Conservation (phyloP, 2,329 filamentous ascomycete species). For the Hypoxylon sp. region DNA sequence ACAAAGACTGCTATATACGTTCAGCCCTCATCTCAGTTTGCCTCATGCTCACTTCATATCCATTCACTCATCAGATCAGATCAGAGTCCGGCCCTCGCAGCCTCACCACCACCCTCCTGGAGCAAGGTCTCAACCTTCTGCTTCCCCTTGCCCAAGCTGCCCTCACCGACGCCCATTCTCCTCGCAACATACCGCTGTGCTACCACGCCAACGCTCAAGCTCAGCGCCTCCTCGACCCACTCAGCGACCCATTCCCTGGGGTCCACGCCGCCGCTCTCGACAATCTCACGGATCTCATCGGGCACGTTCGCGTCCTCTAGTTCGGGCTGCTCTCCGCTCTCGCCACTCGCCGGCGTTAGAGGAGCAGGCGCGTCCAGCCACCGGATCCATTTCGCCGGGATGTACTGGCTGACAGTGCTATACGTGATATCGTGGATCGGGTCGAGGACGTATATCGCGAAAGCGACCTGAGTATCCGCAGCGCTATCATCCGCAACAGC, state of each 20-base stretch:
- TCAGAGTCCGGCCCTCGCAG: constrained; percentile 70
- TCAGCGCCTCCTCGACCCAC: constrained; percentile 92
- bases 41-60: neutral
- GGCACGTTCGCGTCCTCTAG: constrained; percentile 67
- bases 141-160: constrained; percentile 73
- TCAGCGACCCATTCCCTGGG: constrained; percentile 97
- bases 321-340: constrained; percentile 29
- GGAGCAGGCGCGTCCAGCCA: constrained; percentile 88
- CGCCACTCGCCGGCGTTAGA: constrained; percentile 65
- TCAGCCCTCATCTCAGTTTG: neutral
- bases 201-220: constrained; percentile 83
- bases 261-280: constrained; percentile 82
- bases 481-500: constrained; percentile 66
- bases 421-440: constrained; percentile 94
- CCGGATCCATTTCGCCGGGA: constrained; percentile 87
- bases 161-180: constrained; percentile 95
- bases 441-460: constrained; percentile 86
- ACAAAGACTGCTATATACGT: neutral
- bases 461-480: constrained; percentile 74
- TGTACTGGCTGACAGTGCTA: constrained; percentile 82
- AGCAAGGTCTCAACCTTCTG: constrained; percentile 71
- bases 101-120: constrained; percentile 71
- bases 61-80: constrained; percentile 60
- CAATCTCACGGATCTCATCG: constrained; percentile 88
- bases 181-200: constrained; percentile 96